These are phyloP conservation scores for Amanita muscaria DNA, from an alignment of 768 basidiomycete genomes.

Conservation along the genomic window DNA sequence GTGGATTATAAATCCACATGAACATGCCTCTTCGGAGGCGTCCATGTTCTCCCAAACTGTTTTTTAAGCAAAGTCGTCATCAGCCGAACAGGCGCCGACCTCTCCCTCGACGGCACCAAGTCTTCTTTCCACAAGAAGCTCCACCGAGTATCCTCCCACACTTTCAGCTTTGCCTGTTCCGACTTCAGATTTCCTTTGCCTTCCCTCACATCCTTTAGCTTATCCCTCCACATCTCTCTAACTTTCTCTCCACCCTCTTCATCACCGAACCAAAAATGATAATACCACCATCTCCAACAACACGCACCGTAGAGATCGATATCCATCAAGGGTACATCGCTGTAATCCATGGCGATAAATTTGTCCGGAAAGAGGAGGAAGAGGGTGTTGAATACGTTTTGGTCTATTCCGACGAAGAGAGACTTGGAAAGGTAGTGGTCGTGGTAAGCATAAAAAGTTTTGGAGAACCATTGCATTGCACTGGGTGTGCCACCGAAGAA, in stretches of 20 bases:
- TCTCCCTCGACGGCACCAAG: too few relatives aligned
- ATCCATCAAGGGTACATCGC: conserved; percentile 14
- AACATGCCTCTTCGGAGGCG: not conserved
- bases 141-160: too few relatives aligned
- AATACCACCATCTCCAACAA: conserved; percentile 38
- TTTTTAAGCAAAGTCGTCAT: not conserved
- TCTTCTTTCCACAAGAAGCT: too few relatives aligned
- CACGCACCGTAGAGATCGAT: conserved; percentile 29
- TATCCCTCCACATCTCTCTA: conserved; percentile 13
- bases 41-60: conserved; percentile 4
- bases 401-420: conserved; percentile 49
- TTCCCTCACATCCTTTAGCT: conserved; percentile 12
- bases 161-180: too few relatives aligned
- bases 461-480: conserved; percentile 37
- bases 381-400: conserved; percentile 42
- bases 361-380: conserved; percentile 37
- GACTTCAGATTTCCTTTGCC: conserved; percentile 6
- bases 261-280: conserved; percentile 39
- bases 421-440: conserved; percentile 37
- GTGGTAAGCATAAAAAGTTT: conserved; percentile 41
- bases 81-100: not conserved
- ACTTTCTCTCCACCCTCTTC: conserved; percentile 13
- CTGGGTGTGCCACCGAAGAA: conserved; percentile 45
- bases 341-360: conserved; percentile 31
- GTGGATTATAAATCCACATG: too few relatives aligned